Conservation (phyloP, 192 early-diverging fungal genomes). For the Allomyces macrogynus region DNA sequence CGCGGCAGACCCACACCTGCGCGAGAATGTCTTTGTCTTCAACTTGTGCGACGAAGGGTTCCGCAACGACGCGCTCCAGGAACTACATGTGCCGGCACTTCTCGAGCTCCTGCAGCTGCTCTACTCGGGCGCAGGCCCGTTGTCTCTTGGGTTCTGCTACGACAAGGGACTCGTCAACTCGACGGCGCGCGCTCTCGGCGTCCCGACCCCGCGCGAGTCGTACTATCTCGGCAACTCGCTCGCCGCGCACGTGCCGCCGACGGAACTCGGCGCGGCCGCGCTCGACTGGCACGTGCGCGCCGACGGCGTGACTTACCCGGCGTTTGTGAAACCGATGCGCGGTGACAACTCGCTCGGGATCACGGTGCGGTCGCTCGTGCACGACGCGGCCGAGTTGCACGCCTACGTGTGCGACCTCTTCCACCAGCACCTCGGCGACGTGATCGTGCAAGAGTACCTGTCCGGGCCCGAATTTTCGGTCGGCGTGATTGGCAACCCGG, state of each 20-base stretch:
- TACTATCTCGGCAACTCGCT: constrained; percentile 15
- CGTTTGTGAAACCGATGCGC: constrained; percentile 33
- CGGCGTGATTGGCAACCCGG: constrained; percentile 32
- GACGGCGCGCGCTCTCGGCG: constrained; percentile 25
- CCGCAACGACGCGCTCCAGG: constrained; percentile 29
- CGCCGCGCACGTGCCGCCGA: constrained; percentile 2
- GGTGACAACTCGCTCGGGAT: constrained; percentile 39
- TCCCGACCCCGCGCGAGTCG: constrained; percentile 25
- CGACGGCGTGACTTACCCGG: constrained; percentile 20
- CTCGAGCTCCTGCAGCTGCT: constrained; percentile 24
- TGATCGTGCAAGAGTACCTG: constrained; percentile 33
- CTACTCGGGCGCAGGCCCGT: constrained; percentile 32
- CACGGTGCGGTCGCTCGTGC: constrained; percentile 22
- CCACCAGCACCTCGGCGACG: constrained; percentile 17
- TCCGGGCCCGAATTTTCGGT: constrained; percentile 27
- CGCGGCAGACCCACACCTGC: constrained; percentile 5
- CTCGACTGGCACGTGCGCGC: constrained; percentile 9
- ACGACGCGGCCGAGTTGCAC: constrained; percentile 14
- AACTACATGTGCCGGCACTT: constrained; percentile 31
- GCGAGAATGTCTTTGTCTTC: constrained; percentile 14
- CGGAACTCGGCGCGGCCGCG: constrained; percentile 1
- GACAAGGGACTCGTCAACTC: constrained; percentile 35
- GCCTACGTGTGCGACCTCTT: constrained; percentile 19
- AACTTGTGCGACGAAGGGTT: constrained; percentile 38
- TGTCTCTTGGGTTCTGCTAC: constrained; percentile 29